phyloP scores from a whole-genome alignment of 2,329 filamentous ascomycete species.

The Colletotrichum scovillei region DNA sequence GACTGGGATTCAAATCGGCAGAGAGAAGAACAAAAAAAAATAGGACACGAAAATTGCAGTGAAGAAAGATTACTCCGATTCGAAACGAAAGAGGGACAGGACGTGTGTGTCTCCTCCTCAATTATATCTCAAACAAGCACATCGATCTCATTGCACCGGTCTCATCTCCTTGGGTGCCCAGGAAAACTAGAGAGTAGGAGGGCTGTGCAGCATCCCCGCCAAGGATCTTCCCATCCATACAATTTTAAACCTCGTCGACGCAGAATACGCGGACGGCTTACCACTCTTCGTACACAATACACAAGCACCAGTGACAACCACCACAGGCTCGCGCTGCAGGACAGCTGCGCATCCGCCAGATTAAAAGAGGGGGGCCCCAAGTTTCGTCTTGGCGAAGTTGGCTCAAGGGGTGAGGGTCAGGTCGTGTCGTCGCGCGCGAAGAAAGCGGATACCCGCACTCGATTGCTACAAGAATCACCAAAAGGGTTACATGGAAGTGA shows the following conservation, averaged over 20 bases:
- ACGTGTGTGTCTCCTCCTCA: background rate
- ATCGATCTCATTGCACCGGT: background rate
- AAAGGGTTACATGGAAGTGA: background rate
- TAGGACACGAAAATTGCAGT: background rate
- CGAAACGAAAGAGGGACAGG: background rate
- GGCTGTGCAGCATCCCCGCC: constrained; percentile 15
- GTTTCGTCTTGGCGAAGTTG: constrained; percentile 15
- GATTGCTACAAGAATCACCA: background rate
- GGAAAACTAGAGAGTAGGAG: background rate
- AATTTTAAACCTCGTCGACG: constrained; percentile 1
- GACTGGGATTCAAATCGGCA: background rate
- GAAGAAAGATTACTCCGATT: background rate
- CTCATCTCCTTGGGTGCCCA: background rate
- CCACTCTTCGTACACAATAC: background rate
- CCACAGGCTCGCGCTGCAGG: background rate
- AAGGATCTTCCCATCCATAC: constrained; percentile 16
- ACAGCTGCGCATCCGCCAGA: background rate
- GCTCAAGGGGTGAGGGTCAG: background rate
- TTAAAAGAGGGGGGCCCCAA: background rate
- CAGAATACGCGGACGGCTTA: background rate
- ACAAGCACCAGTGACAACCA: background rate
- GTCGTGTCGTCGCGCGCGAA: background rate
- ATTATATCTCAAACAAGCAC: constrained; percentile 10
- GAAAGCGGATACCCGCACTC: background rate
- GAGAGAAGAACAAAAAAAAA: background rate